Conservation (phyloP, 1,284 basidiomycete species). For the Dichomitus squalens region DNA sequence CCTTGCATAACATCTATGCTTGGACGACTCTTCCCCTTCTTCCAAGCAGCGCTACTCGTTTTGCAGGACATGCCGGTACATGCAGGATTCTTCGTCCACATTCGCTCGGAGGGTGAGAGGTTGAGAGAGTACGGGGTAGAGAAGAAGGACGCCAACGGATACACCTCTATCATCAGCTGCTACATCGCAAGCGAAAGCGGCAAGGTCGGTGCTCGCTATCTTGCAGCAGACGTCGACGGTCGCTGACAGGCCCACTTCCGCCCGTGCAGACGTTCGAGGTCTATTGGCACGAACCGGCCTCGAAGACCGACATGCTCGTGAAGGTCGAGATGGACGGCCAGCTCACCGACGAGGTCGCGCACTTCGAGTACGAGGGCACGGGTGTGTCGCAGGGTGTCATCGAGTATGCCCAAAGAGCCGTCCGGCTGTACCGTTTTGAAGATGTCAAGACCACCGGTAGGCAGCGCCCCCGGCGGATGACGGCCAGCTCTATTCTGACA, state of each 20-base stretch:
- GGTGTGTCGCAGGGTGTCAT: neutral
- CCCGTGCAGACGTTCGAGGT: neutral
- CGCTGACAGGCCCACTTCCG: neutral
- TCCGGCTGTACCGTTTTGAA: neutral
- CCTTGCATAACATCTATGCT: no score
- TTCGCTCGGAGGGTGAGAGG: neutral
- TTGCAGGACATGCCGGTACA: neutral
- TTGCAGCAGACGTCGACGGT: neutral
- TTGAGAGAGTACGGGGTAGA: neutral
- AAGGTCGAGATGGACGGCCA: neutral
- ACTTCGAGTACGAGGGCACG: neutral
- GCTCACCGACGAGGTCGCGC: neutral
- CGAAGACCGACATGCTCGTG: neutral
- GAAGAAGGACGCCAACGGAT: neutral
- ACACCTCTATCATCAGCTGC: neutral
- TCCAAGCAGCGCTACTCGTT: no score
- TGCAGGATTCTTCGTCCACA: neutral
- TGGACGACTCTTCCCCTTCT: neutral
- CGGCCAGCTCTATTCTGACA: neutral
- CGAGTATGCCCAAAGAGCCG: neutral
- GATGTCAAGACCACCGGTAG: neutral
- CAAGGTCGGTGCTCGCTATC: neutral
- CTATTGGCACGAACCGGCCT: neutral
- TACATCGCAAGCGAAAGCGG: conserved; percentile 1
- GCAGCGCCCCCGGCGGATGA: neutral